Conservation (phyloP, 352 stramenopile species). For the Phytopythium delawarense region DNA sequence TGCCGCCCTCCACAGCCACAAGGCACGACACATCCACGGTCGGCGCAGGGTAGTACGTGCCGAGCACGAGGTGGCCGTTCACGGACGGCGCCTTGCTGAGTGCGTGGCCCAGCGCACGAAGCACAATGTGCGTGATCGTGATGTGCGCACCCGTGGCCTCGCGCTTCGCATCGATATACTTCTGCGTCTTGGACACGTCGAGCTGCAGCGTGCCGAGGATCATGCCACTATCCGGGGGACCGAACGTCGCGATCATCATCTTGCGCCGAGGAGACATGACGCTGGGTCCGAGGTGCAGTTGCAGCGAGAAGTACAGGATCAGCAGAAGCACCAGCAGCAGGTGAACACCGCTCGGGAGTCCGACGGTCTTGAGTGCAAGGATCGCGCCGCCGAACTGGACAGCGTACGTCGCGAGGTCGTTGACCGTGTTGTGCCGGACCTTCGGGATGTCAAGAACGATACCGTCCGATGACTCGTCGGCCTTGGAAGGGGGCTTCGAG, state of each 20-base stretch:
- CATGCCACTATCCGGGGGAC: constrained; percentile 50
- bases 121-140: constrained; percentile 66
- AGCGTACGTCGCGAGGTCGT: constrained; percentile 36
- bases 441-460: constrained; percentile 23
- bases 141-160: constrained; percentile 41
- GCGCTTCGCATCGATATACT: constrained; percentile 60
- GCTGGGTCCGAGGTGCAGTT: constrained; percentile 53
- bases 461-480: background rate
- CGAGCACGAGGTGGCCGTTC: constrained; percentile 72
- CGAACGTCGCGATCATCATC: constrained; percentile 69
- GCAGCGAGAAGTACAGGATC: constrained; percentile 46
- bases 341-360: constrained; percentile 40
- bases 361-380: constrained; percentile 39
- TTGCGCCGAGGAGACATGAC: constrained; percentile 56
- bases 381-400: constrained; percentile 52
- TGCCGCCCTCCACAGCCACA: constrained; percentile 48
- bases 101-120: constrained; percentile 48
- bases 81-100: constrained; percentile 49
- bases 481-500: background rate
- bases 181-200: constrained; percentile 55
- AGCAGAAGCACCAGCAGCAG: constrained; percentile 35
- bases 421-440: constrained; percentile 22
- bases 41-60: constrained; percentile 58
- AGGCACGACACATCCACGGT: constrained; percentile 67
- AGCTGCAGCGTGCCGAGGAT: constrained; percentile 68